phyloP scores from a whole-genome alignment of 2,329 filamentous ascomycete species.

The Alternaria infectoria region DNA sequence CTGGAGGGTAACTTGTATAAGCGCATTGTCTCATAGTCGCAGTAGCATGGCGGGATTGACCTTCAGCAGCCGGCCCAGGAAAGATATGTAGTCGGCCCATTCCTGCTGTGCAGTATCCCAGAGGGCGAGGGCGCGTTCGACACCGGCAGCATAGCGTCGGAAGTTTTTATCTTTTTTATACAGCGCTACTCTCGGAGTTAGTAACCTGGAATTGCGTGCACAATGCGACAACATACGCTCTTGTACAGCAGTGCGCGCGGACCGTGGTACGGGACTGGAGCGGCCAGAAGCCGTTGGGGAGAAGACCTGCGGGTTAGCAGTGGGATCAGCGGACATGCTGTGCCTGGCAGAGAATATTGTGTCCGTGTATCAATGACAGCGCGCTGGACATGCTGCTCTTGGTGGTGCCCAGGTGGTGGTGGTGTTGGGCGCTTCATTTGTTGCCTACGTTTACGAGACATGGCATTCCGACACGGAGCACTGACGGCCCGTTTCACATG shows the following conservation, averaged over 20 bases:
- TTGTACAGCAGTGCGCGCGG: conserved; percentile 78
- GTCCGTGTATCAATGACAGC: conserved; percentile 21
- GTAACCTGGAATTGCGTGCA: background rate
- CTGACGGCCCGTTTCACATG: conserved; percentile 25
- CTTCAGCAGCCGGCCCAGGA: conserved; percentile 88
- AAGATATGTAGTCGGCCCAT: conserved; percentile 99
- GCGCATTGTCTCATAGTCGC: conserved; percentile 21
- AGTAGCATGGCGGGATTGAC: conserved; percentile 54
- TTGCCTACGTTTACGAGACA: conserved; percentile 23
- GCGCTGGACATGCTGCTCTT: conserved; percentile 39
- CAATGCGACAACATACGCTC: conserved; percentile 66
- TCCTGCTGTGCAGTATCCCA: conserved; percentile 95
- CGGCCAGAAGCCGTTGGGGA: conserved; percentile 87
- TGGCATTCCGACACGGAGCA: conserved; percentile 27
- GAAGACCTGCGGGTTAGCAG: conserved; percentile 45
- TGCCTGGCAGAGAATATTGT: conserved; percentile 21
- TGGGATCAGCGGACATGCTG: conserved; percentile 49
- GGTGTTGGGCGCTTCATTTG: conserved; percentile 13
- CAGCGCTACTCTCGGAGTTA: conserved; percentile 54
- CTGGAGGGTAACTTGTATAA: conserved; percentile 54
- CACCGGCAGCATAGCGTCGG: conserved; percentile 85
- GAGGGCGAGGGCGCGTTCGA: conserved; percentile 84
- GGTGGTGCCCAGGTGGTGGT: background rate
- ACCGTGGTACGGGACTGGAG: conserved; percentile 74
- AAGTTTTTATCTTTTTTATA: conserved; percentile 70